Conservation (phyloP, 2,329 filamentous ascomycete genomes). For the Aspergillus latus region DNA sequence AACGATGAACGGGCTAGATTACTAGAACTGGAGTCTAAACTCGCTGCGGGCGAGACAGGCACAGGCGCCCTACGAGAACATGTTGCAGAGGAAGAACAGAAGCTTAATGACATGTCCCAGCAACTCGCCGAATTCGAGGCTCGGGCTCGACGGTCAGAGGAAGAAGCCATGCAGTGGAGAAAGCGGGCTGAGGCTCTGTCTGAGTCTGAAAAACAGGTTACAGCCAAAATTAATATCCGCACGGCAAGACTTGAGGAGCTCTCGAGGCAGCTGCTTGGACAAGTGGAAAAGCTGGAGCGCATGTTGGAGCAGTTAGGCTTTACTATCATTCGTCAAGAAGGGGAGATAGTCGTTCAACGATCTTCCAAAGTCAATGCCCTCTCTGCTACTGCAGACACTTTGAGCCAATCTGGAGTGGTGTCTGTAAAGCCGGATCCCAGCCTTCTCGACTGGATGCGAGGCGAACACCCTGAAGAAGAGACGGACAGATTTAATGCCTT, state of each 20-base stretch:
- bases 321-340: constrained; percentile 70
- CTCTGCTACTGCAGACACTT: constrained; percentile 35
- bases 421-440: constrained; percentile 61
- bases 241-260: constrained; percentile 76
- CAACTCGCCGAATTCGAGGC: constrained; percentile 73
- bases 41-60: constrained; percentile 80
- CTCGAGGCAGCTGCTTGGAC: constrained; percentile 76
- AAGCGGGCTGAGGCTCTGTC: constrained; percentile 52
- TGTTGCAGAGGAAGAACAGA: constrained; percentile 72
- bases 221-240: constrained; percentile 65
- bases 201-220: constrained; percentile 35
- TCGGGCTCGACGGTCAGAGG: constrained; percentile 72
- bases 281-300: constrained; percentile 79
- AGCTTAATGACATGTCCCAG: constrained; percentile 65
- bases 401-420: constrained; percentile 36
- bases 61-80: constrained; percentile 74
- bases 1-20: constrained; percentile 69
- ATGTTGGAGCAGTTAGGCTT: constrained; percentile 87
- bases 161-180: constrained; percentile 68
- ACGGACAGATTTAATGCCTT: constrained; percentile 72
- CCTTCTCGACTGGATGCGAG: constrained; percentile 79
- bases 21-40: constrained; percentile 65
- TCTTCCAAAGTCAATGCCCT: constrained; percentile 55
- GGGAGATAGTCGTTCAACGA: constrained; percentile 73
- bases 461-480: constrained; percentile 65